Evolutionary conservation across 2,329 filamentous ascomycete species (phyloP).

Genomic region (Aspergillus ochraceus): DNA sequence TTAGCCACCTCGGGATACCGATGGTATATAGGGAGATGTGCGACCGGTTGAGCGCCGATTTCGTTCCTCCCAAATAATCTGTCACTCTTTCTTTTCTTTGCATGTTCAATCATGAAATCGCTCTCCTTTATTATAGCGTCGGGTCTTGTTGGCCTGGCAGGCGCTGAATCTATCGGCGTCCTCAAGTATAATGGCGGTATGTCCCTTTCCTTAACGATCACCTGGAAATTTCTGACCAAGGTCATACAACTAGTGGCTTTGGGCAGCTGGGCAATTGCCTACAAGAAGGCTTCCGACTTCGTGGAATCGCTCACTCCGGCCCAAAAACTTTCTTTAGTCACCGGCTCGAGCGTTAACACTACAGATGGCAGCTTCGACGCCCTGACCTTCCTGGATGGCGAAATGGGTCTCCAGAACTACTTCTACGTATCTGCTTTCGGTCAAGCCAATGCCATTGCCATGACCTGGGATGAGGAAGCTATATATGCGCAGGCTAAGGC

Average conservation of each 20-base stretch:
- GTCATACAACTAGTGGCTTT: background rate
- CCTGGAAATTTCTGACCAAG: too few relatives aligned
- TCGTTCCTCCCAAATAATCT: too few relatives aligned
- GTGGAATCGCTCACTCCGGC: conserved; percentile 18
- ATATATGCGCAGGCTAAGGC: conserved; percentile 21
- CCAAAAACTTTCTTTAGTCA: conserved; percentile 28
- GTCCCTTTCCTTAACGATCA: too few relatives aligned
- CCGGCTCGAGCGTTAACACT: conserved; percentile 25
- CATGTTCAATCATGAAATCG: too few relatives aligned
- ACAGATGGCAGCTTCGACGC: conserved; percentile 24
- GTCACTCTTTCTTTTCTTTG: too few relatives aligned
- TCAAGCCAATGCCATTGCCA: conserved; percentile 17
- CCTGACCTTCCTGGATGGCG: conserved; percentile 20
- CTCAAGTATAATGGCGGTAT: too few relatives aligned
- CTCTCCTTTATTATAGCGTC: too few relatives aligned
- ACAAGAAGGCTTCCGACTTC: conserved; percentile 19
- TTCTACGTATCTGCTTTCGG: conserved; percentile 24
- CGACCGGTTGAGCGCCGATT: too few relatives aligned
- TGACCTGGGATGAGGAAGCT: conserved; percentile 21
- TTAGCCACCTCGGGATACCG: too few relatives aligned
- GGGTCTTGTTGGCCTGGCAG: too few relatives aligned
- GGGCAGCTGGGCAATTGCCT: conserved; percentile 15
- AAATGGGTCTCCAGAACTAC: conserved; percentile 21
- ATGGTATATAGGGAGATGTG: too few relatives aligned
- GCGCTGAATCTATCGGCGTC: too few relatives aligned